These are phyloP conservation scores for Taiozyma sp. DNA, from an alignment of 1,139 yeast species.

Conservation along the genomic window DNA sequence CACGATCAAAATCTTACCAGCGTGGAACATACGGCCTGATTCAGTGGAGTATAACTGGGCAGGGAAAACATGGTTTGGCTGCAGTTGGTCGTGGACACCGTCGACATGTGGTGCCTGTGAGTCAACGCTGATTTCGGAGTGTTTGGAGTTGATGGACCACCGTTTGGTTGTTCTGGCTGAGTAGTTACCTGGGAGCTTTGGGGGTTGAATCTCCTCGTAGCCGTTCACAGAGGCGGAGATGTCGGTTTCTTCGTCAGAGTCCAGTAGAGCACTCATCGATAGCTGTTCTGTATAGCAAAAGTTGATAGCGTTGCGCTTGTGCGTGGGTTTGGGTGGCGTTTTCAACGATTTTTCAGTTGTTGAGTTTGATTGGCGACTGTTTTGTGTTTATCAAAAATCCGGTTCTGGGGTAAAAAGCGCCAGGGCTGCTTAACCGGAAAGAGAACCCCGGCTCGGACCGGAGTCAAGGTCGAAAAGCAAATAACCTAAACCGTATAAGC, in stretches of 20 bases:
- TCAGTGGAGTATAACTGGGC: conserved; percentile 92
- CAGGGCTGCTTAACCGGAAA: not conserved
- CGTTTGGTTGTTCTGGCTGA: conserved; percentile 45
- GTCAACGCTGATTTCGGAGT: conserved; percentile 9
- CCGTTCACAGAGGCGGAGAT: conserved; percentile 19
- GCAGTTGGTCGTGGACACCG: conserved; percentile 31
- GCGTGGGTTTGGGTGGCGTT: not conserved
- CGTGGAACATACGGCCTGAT: conserved; percentile 86
- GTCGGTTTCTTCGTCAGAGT: conserved; percentile 28
- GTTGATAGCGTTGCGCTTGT: not conserved
- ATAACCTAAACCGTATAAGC: too few species aligned
- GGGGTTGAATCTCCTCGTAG: conserved; percentile 31
- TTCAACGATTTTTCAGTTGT: not conserved
- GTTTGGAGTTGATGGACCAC: conserved; percentile 31
- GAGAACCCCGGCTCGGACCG: too few species aligned
- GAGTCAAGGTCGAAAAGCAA: too few species aligned
- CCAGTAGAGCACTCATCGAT: conserved; percentile 27
- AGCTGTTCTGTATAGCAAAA: not conserved
- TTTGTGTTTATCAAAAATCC: not conserved
- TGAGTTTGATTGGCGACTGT: not conserved
- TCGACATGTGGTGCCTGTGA: conserved; percentile 20
- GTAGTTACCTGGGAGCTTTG: conserved; percentile 40
- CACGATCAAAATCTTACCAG: conserved; percentile 88
- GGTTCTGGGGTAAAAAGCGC: not conserved
- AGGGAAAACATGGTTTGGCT: conserved; percentile 47